Conservation (phyloP, 371 early-diverging fungal genomes). For the Aphelidium insulamus region DNA sequence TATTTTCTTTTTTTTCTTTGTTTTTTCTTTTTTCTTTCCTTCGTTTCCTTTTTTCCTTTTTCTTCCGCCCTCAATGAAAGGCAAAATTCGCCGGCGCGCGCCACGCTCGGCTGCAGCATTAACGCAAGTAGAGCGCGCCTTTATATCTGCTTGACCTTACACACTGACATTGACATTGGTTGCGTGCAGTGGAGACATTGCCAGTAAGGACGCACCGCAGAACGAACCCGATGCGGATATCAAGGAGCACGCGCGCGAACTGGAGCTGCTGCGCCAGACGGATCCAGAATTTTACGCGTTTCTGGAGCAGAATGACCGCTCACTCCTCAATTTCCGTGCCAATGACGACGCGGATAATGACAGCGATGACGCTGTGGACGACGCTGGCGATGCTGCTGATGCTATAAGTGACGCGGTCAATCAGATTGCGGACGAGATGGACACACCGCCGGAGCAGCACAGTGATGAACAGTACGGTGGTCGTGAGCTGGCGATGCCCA, state of each 20-base stretch:
- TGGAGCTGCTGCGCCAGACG: slow-evolving; percentile 48
- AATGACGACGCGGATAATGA: slow-evolving; percentile 23
- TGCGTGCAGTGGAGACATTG: slow-evolving; percentile 1
- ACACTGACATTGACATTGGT: neutral
- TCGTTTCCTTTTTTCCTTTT: too few species aligned
- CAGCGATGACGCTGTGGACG: slow-evolving; percentile 17
- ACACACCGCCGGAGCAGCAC: slow-evolving; percentile 6
- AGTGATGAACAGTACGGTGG: slow-evolving; percentile 8
- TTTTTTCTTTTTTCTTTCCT: too few species aligned
- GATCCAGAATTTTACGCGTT: slow-evolving; percentile 80
- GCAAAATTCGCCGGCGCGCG: neutral
- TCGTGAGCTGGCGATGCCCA: slow-evolving; percentile 5
- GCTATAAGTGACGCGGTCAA: slow-evolving; percentile 13
- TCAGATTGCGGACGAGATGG: slow-evolving; percentile 11
- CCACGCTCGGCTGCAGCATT: too few species aligned
- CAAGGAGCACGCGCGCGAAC: slow-evolving; percentile 35
- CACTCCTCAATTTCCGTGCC: slow-evolving; percentile 46
- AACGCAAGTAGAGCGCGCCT: too few species aligned
- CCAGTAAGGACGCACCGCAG: slow-evolving; percentile 10
- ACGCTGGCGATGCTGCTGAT: slow-evolving; percentile 13
- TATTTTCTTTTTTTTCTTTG: too few species aligned
- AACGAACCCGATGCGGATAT: slow-evolving; percentile 18
- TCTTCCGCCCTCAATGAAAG: too few species aligned
- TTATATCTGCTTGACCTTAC: slow-evolving; percentile 6
- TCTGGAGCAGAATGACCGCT: slow-evolving; percentile 59